phyloP scores from a whole-genome alignment of 1,139 yeast species.

The Martiniozyma asiatica region DNA sequence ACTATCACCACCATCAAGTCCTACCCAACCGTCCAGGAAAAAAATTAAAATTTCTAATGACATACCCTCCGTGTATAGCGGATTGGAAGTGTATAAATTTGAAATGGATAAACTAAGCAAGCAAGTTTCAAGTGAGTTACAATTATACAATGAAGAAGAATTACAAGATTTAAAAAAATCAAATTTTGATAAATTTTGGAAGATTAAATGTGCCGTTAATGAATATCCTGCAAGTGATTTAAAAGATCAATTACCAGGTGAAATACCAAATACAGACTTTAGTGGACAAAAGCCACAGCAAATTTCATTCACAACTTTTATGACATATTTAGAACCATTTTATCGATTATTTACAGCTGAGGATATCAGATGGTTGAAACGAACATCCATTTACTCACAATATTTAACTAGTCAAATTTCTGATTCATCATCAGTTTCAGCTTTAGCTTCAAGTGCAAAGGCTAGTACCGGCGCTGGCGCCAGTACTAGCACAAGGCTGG shows the following conservation, averaged over 20 bases:
- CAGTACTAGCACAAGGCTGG: too few relatives aligned
- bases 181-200: conserved; percentile 42
- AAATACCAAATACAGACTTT: conserved; percentile 76
- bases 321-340: conserved; percentile 74
- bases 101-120: conserved; percentile 13
- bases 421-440: too few relatives aligned
- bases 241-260: conserved; percentile 71
- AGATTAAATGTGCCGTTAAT: conserved; percentile 76
- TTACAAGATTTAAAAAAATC: conserved; percentile 21
- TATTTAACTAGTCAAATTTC: too few relatives aligned
- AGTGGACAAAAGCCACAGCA: conserved; percentile 86
- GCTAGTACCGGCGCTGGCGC: conserved; percentile 1
- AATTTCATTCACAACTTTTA: conserved; percentile 83
- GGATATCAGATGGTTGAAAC: conserved; percentile 63
- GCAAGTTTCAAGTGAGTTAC: conserved; percentile 12
- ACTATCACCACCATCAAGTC: too few relatives aligned
- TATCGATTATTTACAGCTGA: conserved; percentile 70
- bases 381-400: conserved; percentile 30
- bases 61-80: too few relatives aligned
- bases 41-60: too few relatives aligned
- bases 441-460: conserved; percentile 2
- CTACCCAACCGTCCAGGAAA: too few relatives aligned
- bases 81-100: conserved; percentile 10
- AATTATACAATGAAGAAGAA: conserved; percentile 15
- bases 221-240: conserved; percentile 77